Conservation (phyloP, 2,329 filamentous ascomycete species). For the Paecilomyces niveus region DNA sequence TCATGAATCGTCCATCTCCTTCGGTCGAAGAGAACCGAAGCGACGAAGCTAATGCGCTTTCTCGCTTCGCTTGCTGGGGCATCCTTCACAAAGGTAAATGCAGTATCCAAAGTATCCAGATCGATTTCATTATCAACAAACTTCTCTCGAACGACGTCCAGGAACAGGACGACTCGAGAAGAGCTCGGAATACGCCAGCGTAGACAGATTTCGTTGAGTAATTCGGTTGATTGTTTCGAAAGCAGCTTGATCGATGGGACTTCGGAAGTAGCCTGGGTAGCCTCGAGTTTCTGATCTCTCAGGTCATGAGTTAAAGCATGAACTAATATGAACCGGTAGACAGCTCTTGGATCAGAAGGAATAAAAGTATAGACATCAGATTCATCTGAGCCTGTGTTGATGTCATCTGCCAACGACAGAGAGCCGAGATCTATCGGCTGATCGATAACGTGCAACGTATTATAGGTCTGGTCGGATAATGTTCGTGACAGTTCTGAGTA, state of each 20-base stretch:
- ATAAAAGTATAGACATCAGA: slow-evolving; percentile 76
- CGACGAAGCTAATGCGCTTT: slow-evolving; percentile 44
- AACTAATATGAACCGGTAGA: slow-evolving; percentile 75
- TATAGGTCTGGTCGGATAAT: slow-evolving; percentile 38
- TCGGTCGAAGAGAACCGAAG: slow-evolving; percentile 49
- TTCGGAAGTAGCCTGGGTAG: slow-evolving; percentile 42
- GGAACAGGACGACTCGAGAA: slow-evolving; percentile 68
- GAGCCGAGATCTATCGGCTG: slow-evolving; percentile 55
- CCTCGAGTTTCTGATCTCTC: slow-evolving; percentile 46
- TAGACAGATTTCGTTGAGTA: slow-evolving; percentile 76
- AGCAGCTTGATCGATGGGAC: slow-evolving; percentile 47
- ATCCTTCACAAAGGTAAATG: slow-evolving; percentile 75
- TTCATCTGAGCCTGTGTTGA: slow-evolving; percentile 37
- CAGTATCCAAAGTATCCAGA: slow-evolving; percentile 72
- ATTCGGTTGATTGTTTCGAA: slow-evolving; percentile 71
- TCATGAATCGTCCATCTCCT: slow-evolving; percentile 64
- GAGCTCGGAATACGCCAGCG: slow-evolving; percentile 86
- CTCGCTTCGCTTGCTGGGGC: slow-evolving; percentile 59
- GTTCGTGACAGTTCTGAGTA: slow-evolving; percentile 42
- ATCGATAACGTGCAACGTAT: slow-evolving; percentile 54
- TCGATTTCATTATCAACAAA: slow-evolving; percentile 77
- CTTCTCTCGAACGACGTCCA: slow-evolving; percentile 80
- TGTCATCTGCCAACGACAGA: slow-evolving; percentile 48
- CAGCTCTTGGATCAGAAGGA: slow-evolving; percentile 71
- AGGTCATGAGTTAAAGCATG: slow-evolving; percentile 63